phyloP scores from a whole-genome alignment of 2,329 filamentous ascomycete species.

The Dactylonectria estremocensis region DNA sequence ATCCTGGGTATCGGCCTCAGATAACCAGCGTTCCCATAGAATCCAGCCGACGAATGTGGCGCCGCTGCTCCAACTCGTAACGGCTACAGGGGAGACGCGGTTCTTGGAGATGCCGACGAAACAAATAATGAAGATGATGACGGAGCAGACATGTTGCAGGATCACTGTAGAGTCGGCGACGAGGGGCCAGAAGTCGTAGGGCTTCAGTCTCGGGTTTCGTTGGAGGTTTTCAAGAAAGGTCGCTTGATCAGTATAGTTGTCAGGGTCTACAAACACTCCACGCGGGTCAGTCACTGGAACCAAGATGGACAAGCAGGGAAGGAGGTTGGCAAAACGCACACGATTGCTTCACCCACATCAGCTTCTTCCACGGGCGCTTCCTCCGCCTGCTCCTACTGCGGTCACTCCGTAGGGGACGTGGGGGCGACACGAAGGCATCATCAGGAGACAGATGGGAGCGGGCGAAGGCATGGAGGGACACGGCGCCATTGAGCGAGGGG shows the following conservation, averaged over 20 bases:
- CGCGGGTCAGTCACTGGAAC: constrained; percentile 22
- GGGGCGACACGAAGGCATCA: constrained; percentile 83
- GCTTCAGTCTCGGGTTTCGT: constrained; percentile 91
- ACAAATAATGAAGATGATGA: constrained; percentile 94
- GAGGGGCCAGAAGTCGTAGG: constrained; percentile 98
- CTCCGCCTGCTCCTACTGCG: constrained; percentile 77
- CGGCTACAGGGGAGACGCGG: constrained; percentile 88
- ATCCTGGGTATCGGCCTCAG: constrained; percentile 73
- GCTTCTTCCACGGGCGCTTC: constrained; percentile 90
- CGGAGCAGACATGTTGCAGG: constrained; percentile 95
- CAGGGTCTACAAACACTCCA: constrained; percentile 77
- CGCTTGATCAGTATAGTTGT: constrained; percentile 97
- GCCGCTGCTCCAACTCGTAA: constrained; percentile 87
- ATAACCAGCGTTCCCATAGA: constrained; percentile 92
- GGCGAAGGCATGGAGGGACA: constrained; percentile 58
- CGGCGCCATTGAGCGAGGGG: constrained; percentile 50
- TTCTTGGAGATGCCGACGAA: constrained; percentile 93
- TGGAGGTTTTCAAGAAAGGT: constrained; percentile 98
- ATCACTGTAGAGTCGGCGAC: constrained; percentile 97
- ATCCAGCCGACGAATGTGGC: constrained; percentile 91
- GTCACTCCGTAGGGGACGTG: constrained; percentile 67
- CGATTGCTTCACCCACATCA: constrained; percentile 98
- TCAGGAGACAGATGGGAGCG: constrained; percentile 84
- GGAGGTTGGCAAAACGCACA: constrained; percentile 49
- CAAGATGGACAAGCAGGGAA: not conserved